A percentile compares a stretch with the other conserved stretches of the same genome.
Evolutionary conservation across 148 eudicot species (phyloP).

Genomic region (Mesembryanthemum crystallinum): DNA sequence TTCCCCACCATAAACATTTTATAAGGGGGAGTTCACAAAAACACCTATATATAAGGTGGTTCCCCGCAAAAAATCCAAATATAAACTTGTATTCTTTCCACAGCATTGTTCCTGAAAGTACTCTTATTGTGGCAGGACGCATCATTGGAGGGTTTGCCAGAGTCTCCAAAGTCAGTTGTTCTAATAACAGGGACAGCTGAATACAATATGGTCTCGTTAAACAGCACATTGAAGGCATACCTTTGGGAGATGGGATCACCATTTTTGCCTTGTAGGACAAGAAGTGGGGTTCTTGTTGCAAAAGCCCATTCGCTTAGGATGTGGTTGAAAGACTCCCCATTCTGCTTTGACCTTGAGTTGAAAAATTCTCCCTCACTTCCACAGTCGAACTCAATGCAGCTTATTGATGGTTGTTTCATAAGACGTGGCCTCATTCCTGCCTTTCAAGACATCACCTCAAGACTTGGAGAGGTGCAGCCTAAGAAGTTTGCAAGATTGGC

Average conservation of each 20-base stretch:
- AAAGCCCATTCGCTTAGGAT: constrained; percentile 89
- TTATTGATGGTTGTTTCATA: constrained; percentile 78
- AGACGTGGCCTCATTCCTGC: constrained; percentile 95
- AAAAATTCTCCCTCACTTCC: constrained; percentile 67
- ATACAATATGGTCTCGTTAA: constrained; percentile 79
- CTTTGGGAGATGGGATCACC: constrained; percentile 99
- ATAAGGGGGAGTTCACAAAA: no score
- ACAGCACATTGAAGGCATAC: constrained; percentile 77
- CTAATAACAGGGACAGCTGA: constrained; percentile 78
- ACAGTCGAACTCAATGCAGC: constrained; percentile 75
- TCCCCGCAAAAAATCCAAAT: no score
- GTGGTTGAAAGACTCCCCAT: constrained; percentile 98
- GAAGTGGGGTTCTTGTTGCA: constrained; percentile 79
- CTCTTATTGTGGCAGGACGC: constrained; percentile 65
- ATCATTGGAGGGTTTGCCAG: constrained; percentile 91
- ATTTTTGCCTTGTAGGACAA: constrained; percentile 82
- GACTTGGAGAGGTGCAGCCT: constrained; percentile 76
- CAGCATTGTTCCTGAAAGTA: background rate
- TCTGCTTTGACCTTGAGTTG: constrained; percentile 92
- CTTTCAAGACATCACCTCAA: constrained; percentile 68
- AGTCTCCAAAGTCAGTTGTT: constrained; percentile 92
- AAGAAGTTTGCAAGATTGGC: constrained; percentile 90
- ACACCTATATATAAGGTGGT: no score
- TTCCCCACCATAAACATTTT: no score
- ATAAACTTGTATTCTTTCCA: background rate